Evolutionary conservation across 345 rosid species (phyloP).

Genomic region (Populus alba): DNA sequence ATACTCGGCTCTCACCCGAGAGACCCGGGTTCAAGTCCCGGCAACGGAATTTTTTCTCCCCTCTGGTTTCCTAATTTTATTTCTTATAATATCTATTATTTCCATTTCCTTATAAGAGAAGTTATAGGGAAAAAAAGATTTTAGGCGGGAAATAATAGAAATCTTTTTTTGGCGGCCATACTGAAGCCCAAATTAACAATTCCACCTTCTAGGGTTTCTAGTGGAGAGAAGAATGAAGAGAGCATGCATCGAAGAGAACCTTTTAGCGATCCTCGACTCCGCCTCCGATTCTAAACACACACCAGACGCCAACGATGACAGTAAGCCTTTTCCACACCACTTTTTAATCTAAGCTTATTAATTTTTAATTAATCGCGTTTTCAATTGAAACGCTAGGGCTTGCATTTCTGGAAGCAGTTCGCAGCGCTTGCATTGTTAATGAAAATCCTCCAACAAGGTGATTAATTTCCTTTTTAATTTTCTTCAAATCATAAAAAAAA

Average conservation of each 20-base stretch:
- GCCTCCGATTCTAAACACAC: slow-evolving; percentile 42
- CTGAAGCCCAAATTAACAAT: not conserved
- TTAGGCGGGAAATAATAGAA: slow-evolving; percentile 7
- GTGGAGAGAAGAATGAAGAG: slow-evolving; percentile 6
- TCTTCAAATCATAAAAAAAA: not conserved
- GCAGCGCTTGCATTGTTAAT: slow-evolving; percentile 48
- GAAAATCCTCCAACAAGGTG: slow-evolving; percentile 64
- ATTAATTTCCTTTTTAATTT: not conserved
- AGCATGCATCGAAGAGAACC: slow-evolving; percentile 63
- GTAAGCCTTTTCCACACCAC: slow-evolving; percentile 25
- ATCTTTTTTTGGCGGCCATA: not conserved
- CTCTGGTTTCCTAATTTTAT: not conserved
- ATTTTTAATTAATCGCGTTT: not conserved
- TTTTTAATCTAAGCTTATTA: not conserved
- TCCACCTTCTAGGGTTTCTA: slow-evolving; percentile 5
- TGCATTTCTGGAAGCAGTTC: slow-evolving; percentile 78
- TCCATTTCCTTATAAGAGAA: too few relatives aligned
- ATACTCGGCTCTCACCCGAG: slow-evolving; percentile 78
- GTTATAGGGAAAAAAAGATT: too few relatives aligned
- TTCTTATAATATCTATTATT: too few relatives aligned
- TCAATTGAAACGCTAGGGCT: slow-evolving; percentile 38
- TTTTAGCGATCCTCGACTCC: slow-evolving; percentile 62
- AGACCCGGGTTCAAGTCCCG: slow-evolving; percentile 72
- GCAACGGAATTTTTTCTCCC: slow-evolving; percentile 33
- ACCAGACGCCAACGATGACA: slow-evolving; percentile 61